Evolutionary conservation across 768 basidiomycete species (phyloP), one percentile per base, ranked within the genome.

Genomic region (Panaeolus papilionaceus): DNA sequence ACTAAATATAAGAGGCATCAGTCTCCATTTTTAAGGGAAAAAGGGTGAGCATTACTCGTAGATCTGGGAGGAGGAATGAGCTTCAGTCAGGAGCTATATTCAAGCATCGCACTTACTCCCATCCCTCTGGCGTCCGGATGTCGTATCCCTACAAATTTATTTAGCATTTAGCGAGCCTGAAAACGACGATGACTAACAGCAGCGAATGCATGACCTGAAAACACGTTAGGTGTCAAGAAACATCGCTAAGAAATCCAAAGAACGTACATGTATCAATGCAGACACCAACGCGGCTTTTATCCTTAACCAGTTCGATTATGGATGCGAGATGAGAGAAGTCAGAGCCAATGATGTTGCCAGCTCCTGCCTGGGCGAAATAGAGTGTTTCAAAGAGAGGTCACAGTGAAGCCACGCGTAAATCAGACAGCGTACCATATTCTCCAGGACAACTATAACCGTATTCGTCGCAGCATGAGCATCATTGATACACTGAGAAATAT

Each of bases 201-300:
- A 3, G 93, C 89, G 66, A 92, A 93, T 72, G 90, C 80, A 78
- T 94, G 93, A 75, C 91, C 91, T 93, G 63, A 5, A 58, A 28
- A 18, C n/a, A 54, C 28, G 42, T 65, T 38, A 61, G 51, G 42
- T 8, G 2, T 26, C 18, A 65, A 28, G 39, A 2, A 44, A 16
- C 18, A 20, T 2, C 63, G 10, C 12, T 11, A 14, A 40, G 28
- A 38, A 44, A 9, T 51, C 62, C n/a, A 64, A 47, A 14, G 40
- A 4, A 77, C 82, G 62, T 71, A 90, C 94, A 96, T 0, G 95
- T 95, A 77, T 96, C 94, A 47, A 96, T 79, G 76, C 94, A 96
- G 4, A 95, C 90, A 0, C 93, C 92, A 2, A 96, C 87, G 58
- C 94, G 78, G 0, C 79, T 79, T 77, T 95, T 95, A 73, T 95